These are phyloP conservation scores for Alnus rubra DNA, from an alignment of 306 rosid species.

Conservation along the genomic window DNA sequence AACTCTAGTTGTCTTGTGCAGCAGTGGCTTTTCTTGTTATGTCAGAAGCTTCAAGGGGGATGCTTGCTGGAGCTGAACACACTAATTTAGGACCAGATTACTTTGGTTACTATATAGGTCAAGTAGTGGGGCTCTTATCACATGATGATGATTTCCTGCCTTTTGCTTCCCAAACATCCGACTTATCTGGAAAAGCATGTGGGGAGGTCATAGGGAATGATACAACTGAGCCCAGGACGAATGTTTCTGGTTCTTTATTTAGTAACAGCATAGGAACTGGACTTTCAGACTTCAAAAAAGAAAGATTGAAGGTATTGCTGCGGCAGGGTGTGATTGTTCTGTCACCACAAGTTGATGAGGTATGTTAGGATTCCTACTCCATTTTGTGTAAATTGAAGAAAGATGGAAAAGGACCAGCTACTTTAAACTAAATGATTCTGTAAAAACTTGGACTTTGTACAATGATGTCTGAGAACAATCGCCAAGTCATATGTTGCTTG, in stretches of 20 bases:
- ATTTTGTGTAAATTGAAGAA: constrained; percentile 14
- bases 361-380: constrained; percentile 33
- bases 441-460: not conserved
- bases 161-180: constrained; percentile 29
- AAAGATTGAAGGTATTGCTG: constrained; percentile 65
- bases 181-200: constrained; percentile 27
- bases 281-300: constrained; percentile 57
- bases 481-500: not conserved
- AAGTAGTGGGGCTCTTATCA: constrained; percentile 59
- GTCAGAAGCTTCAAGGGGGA: constrained; percentile 51
- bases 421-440: not conserved
- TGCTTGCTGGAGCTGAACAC: constrained; percentile 32
- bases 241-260: constrained; percentile 38
- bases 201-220: constrained; percentile 33
- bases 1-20: constrained; percentile 33
- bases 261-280: constrained; percentile 44
- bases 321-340: constrained; percentile 64
- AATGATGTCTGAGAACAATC: not conserved
- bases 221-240: constrained; percentile 11
- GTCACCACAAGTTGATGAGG: constrained; percentile 86
- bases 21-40: constrained; percentile 49
- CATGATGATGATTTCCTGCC: constrained; percentile 46
- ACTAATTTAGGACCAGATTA: constrained; percentile 68
- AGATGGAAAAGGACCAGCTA: constrained; percentile 12
- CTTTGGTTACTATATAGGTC: constrained; percentile 66